phyloP scores from a whole-genome alignment of 1,139 yeast species.

The Hansenula lynferdii region DNA sequence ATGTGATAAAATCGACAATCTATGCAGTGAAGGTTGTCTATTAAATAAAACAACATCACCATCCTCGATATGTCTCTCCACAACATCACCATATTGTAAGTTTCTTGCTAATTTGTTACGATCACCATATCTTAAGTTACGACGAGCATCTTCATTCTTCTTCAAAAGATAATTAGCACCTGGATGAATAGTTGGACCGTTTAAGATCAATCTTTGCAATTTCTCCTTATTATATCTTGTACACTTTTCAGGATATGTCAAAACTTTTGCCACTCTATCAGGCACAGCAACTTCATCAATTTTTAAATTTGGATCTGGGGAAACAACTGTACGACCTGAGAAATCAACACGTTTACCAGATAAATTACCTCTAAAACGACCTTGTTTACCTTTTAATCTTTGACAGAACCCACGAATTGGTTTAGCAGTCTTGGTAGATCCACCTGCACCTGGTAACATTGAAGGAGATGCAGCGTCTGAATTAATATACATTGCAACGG shows the following conservation, averaged over 20 bases:
- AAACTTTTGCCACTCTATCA: slow-evolving; percentile 89
- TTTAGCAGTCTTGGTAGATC: slow-evolving; percentile 55
- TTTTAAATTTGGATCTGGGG: slow-evolving; percentile 94
- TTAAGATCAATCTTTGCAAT: slow-evolving; percentile 64
- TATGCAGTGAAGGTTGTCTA: slow-evolving; percentile 96
- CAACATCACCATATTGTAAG: slow-evolving; percentile 83
- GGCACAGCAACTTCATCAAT: slow-evolving; percentile 99
- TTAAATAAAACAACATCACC: slow-evolving; percentile 95
- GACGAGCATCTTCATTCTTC: slow-evolving; percentile 77
- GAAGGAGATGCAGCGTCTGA: slow-evolving; percentile 92
- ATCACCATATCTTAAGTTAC: slow-evolving; percentile 89
- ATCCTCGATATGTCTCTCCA: slow-evolving; percentile 97
- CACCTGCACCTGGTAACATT: slow-evolving; percentile 58
- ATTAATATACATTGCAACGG: slow-evolving; percentile 96
- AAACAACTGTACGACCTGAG: slow-evolving; percentile 96
- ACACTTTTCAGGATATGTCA: slow-evolving; percentile 94
- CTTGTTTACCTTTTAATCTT: slow-evolving; percentile 96
- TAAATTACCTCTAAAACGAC: slow-evolving; percentile 95
- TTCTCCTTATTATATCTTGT: slow-evolving; percentile 83
- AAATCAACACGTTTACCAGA: slow-evolving; percentile 99
- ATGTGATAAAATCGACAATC: slow-evolving; percentile 91
- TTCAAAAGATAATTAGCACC: slow-evolving; percentile 93
- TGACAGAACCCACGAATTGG: slow-evolving; percentile 98
- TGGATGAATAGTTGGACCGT: slow-evolving; percentile 89
- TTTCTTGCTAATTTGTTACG: slow-evolving; percentile 71